A percentile compares a stretch with the other conserved stretches of the same genome.
phyloP scores from a whole-genome alignment of 2,329 filamentous ascomycete genomes.

The Epichloe sp. region DNA sequence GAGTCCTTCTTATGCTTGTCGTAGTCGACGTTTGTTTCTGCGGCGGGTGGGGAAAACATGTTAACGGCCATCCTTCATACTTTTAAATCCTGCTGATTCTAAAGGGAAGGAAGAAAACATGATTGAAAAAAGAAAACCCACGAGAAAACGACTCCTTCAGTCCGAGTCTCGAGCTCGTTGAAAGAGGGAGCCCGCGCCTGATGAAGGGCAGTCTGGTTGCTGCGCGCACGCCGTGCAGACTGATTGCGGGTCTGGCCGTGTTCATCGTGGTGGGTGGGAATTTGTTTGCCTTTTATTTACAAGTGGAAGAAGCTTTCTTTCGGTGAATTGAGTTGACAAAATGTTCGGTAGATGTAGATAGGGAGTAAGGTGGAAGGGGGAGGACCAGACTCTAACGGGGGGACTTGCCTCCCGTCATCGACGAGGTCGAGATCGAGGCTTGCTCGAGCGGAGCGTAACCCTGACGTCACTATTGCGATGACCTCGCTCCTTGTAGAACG shows the following conservation, averaged over 20 bases:
- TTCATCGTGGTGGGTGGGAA: not conserved
- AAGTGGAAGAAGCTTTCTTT: not conserved
- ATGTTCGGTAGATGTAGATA: not conserved
- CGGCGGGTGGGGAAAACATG: no score
- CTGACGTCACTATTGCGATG: slow-evolving; percentile 10
- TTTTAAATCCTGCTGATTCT: no score
- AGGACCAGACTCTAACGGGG: not conserved
- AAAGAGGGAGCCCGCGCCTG: slow-evolving; percentile 13
- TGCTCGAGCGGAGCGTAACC: not conserved
- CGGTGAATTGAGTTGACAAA: not conserved
- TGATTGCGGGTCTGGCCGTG: not conserved
- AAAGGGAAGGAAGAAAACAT: no score
- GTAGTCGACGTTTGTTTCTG: slow-evolving; percentile 26
- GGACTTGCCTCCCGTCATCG: not conserved
- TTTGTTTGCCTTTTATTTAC: not conserved
- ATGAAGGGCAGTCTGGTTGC: slow-evolving; percentile 11
- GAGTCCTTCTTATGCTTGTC: slow-evolving; percentile 50
- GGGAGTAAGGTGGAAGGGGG: not conserved
- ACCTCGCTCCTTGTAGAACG: not conserved
- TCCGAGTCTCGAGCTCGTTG: slow-evolving; percentile 15
- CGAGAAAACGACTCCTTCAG: slow-evolving; percentile 26
- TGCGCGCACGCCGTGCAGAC: slow-evolving; percentile 14
- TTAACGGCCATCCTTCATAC: not conserved
- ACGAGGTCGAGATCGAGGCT: no score
- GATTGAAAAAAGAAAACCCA: slow-evolving; percentile 10